Evolutionary conservation across 2,329 filamentous ascomycete genomes (phyloP), one percentile per base, ranked within the genome.

Genomic region (Paecilomyces variotii): DNA sequence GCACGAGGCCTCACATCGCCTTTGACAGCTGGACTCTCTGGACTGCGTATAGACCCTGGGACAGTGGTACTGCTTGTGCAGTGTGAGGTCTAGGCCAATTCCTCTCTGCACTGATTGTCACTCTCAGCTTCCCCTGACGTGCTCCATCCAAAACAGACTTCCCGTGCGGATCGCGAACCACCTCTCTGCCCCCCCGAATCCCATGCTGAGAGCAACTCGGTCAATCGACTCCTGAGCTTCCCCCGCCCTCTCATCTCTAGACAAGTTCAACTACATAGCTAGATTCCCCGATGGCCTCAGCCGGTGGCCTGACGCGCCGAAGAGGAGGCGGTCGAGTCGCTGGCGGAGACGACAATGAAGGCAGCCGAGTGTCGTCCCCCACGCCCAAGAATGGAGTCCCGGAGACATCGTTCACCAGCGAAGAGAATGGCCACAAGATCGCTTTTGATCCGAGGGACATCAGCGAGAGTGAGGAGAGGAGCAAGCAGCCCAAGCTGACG

Each of bases 391-490:
- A 79, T 78, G 82, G 81, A 63, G 74, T 77, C 24, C 84, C 84
- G 57, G 85, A 87, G 78, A 97, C 94, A 61, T 93, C 89, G 70
- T 97, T 96, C 80, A 91, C 82, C 72, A 83, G 75, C 69, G 78
- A 88, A 74, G 93, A 96, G 78, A 97, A 97, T 79, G 94, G 94
- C 65, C 94, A 97, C 83, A 96, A 95, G 82, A 97, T 99, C 76
- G 94, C 92, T 59, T 99, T 91, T 75, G 94, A 99, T 76, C 94
- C 94, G 60, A 84, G 93, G 76, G 94, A 99, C 76, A 96, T 99
- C 70, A 96, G 88, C 79, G 94, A 99, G 82, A 97, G 87, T 76
- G 91, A 89, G 66, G 94, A 99, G 81, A 83, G 94, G 74, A 94
- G 85, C 83, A 97, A 97, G 80, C 93, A 97, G 80, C 94, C 94